Base-by-base conservation (phyloP, 441 rosid species). In the Heliophila coronopifolia region DNA sequence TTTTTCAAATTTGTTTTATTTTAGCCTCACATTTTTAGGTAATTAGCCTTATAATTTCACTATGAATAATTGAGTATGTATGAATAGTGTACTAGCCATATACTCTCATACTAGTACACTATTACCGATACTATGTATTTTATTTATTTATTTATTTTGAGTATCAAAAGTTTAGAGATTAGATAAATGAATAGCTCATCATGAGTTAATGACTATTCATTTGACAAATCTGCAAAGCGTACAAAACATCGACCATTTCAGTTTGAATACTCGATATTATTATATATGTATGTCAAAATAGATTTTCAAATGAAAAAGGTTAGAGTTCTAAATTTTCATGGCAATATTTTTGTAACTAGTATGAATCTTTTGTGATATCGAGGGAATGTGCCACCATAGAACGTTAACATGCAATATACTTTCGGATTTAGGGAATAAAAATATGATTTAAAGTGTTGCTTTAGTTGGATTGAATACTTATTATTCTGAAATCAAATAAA, bases 141-240 rank as follows among this genome's bases (percentile, higher is more conserved):
- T 3, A n/a, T 2, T 7, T n/a, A 12, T 13, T 11, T 34, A 11
- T 25, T 52, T 27, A 27, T 43, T 15, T 19, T 28, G 24, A 9
- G 41, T 28, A 13, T 15, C 36, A 15, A 0, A 14, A 20, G 31
- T 14, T 27, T 38, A 15, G 27, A 22, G n/a, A 40, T 41, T 47
- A 42, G 17, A 26, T 13, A 19, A 6, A 25, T 13, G 45, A 31
- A 63, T 19, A 47, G 61, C 44, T 39, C 56, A 14, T 61, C 53
- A 54, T 41, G 8, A 13, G 34, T 54, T 33, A 46, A n/a, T 19
- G 12, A 32, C 61, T 54, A 54, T 31, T 15, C 30, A 46, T 54
- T 15, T n/a, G 34, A 10, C 31, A 50, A 41, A 34, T 13, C 31
- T 43, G 32, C 39, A 51, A 52, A 43, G 19, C 4, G 36, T 35